Percentiles rank a stretch among this genome's conserved stretches.
Conservation (phyloP, 2,329 filamentous ascomycete genomes). For the Fusarium stilboides region DNA sequence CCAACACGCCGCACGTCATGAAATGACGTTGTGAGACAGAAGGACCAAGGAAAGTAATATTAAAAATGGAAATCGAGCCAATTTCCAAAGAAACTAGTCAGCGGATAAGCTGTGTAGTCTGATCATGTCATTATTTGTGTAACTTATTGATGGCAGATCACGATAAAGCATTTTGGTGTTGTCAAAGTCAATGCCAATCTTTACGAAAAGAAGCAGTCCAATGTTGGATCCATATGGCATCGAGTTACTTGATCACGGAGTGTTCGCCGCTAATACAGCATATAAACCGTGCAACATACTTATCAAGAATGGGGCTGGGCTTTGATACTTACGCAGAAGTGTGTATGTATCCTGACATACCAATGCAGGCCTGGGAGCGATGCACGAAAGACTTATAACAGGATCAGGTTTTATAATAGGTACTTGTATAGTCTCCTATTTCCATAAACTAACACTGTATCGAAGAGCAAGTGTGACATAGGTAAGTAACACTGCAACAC, state of each 20-base stretch:
- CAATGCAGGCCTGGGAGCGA: neutral
- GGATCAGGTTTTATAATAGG: neutral
- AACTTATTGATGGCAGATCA: neutral
- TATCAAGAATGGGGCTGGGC: neutral
- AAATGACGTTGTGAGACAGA: conserved; percentile 21
- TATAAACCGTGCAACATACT: too few species aligned
- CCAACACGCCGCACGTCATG: conserved; percentile 28
- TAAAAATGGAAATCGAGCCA: neutral
- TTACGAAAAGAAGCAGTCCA: too few species aligned
- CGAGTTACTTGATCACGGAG: too few species aligned
- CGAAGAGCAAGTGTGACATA: too few species aligned
- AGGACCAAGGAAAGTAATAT: neutral
- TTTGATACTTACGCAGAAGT: neutral
- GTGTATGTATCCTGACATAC: neutral
- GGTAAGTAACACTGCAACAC: too few species aligned
- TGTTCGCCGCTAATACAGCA: too few species aligned
- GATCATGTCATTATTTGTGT: neutral
- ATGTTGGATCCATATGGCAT: too few species aligned
- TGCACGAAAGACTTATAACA: neutral
- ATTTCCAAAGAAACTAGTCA: too few species aligned
- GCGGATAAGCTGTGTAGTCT: neutral
- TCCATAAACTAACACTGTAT: too few species aligned
- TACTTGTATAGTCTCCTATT: neutral
- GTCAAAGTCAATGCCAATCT: too few species aligned
- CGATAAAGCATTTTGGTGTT: too few species aligned